A percentile compares a stretch with the other conserved stretches of the same genome.
Conservation (phyloP, 305 asterid genomes). For the Ruellia speciosa region DNA sequence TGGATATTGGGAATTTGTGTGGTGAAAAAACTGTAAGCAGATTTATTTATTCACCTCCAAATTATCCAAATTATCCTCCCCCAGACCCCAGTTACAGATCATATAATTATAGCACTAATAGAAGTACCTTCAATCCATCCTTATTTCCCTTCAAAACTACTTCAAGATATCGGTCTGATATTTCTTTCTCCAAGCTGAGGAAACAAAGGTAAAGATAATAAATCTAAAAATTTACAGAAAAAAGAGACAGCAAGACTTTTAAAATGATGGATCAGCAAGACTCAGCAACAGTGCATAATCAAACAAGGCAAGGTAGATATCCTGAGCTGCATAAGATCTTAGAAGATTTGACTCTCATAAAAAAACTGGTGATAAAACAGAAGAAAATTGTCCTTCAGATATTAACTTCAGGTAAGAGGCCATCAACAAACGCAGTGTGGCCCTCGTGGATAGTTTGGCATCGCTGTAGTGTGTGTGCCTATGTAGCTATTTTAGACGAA, state of each 20-base stretch:
- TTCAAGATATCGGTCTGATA: constrained; percentile 87
- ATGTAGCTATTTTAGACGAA: not conserved
- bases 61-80: not conserved
- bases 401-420: not conserved
- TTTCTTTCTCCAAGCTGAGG: constrained; percentile 88
- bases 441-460: constrained; percentile 4
- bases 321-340: no score
- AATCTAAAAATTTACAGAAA: constrained; percentile 11
- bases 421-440: not conserved
- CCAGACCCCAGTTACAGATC: not conserved
- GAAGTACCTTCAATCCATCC: constrained; percentile 83
- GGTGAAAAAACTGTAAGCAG: not conserved
- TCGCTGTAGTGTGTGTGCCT: not conserved
- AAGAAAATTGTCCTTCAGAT: not conserved
- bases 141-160: constrained; percentile 88
- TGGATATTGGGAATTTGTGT: not conserved
- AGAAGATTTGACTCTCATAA: constrained; percentile 1
- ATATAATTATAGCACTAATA: constrained; percentile 3
- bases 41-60: no score
- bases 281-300: no score
- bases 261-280: not conserved
- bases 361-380: not conserved
- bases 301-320: no score
- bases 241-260: constrained; percentile 16
- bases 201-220: constrained; percentile 21